These are phyloP conservation scores for Pouteria campechiana DNA, from an alignment of 179 eudicot genomes.

Conservation along the genomic window DNA sequence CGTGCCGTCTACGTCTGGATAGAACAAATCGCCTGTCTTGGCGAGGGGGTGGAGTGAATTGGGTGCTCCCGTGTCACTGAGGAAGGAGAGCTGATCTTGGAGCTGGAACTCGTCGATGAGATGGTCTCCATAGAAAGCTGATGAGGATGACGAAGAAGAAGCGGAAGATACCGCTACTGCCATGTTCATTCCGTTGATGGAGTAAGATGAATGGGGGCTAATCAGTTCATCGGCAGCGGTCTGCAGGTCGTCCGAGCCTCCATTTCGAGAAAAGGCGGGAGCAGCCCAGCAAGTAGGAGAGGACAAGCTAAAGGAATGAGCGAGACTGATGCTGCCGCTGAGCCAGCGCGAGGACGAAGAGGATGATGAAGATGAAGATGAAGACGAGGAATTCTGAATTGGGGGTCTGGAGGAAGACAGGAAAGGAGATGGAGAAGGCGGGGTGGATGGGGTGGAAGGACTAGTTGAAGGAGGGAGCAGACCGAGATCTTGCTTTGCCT, in stretches of 20 bases:
- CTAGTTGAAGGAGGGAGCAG: slow-evolving; percentile 25
- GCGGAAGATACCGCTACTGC: slow-evolving; percentile 6
- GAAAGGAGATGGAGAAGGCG: slow-evolving; percentile 30
- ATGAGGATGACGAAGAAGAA: slow-evolving; percentile 33
- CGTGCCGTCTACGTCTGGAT: slow-evolving; percentile 16
- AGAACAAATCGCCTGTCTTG: slow-evolving; percentile 17
- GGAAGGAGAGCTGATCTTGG: slow-evolving; percentile 62
- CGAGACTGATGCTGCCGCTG: slow-evolving; percentile 20
- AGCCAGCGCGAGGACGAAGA: slow-evolving; percentile 12
- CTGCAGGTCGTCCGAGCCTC: too few species aligned
- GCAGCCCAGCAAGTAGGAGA: slow-evolving; percentile 21
- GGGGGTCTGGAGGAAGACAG: slow-evolving; percentile 24
- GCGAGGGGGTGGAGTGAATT: slow-evolving; percentile 8
- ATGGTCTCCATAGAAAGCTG: slow-evolving; percentile 33
- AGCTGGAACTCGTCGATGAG: slow-evolving; percentile 58
- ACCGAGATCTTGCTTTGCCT: slow-evolving; percentile 56
- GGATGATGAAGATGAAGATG: slow-evolving; percentile 9
- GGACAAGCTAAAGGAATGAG: slow-evolving; percentile 30
- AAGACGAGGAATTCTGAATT: slow-evolving; percentile 26
- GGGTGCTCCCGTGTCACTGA: slow-evolving; percentile 34
- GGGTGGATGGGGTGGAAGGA: slow-evolving; percentile 35
- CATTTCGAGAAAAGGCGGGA: slow-evolving; percentile 26
- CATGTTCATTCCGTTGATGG: not conserved
- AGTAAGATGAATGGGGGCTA: slow-evolving; percentile 9
- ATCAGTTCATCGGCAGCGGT: slow-evolving; percentile 23